A percentile compares a stretch with the other conserved stretches of the same genome.
phyloP scores from a whole-genome alignment of 208 protist genomes.

The Acanthamoeba triangularis region DNA sequence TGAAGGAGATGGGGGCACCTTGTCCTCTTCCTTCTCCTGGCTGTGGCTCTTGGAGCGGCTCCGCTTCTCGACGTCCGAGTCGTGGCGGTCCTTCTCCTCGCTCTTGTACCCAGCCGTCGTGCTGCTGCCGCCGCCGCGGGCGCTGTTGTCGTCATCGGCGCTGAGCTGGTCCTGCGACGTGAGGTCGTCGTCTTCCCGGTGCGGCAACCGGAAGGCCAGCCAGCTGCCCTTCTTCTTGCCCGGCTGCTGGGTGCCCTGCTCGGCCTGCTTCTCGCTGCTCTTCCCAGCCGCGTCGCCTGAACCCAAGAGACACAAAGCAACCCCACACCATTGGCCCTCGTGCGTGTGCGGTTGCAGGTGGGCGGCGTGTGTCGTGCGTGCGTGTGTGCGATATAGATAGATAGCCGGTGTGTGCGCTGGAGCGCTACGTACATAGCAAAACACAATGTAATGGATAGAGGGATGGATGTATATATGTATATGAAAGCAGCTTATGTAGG shows the following conservation, averaged over 20 bases:
- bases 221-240: neutral
- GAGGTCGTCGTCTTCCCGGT: neutral
- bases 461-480: neutral
- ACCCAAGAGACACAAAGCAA: too few species aligned
- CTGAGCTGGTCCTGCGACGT: neutral
- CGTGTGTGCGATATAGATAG: neutral
- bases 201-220: neutral
- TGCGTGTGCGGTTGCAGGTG: too few species aligned
- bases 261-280: too few species aligned
- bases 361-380: too few species aligned
- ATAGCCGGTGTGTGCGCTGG: neutral
- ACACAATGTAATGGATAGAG: neutral
- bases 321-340: too few species aligned
- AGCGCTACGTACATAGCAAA: neutral
- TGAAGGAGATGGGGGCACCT: neutral
- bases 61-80: neutral
- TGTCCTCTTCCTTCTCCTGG: slow-evolving; percentile 32
- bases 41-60: neutral
- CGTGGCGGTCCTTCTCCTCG: neutral
- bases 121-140: neutral
- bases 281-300: too few species aligned
- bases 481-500: neutral
- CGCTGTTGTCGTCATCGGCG: neutral
- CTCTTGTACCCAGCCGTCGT: too few species aligned
- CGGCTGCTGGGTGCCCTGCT: neutral